Percentiles rank a stretch among this genome's conserved stretches.
These are phyloP conservation scores for Colletotrichum magnum DNA, from an alignment of 2,329 filamentous ascomycete genomes.

Conservation along the genomic window DNA sequence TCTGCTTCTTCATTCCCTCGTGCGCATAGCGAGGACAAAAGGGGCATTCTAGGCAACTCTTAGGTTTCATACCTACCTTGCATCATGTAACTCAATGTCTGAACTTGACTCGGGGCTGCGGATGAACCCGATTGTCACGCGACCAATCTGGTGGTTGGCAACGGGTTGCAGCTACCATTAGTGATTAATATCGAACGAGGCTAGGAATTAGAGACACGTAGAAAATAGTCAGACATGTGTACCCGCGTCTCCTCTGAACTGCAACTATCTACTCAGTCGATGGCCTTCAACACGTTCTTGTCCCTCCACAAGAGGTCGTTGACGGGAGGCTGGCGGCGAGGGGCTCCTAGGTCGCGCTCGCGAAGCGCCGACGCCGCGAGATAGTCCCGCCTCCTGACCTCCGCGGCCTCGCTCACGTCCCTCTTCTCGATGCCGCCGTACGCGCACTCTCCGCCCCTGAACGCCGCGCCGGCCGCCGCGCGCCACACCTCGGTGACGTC, in stretches of 20 bases:
- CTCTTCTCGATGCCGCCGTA: constrained; percentile 49
- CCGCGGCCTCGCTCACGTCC: background rate
- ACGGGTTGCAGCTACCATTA: too few relatives aligned
- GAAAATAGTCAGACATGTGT: background rate
- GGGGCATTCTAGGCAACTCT: too few relatives aligned
- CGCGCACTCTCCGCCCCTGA: constrained; percentile 57
- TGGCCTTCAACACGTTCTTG: constrained; percentile 17
- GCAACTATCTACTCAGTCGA: background rate
- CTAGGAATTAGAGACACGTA: too few relatives aligned
- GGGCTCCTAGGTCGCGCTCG: background rate
- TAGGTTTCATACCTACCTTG: too few relatives aligned
- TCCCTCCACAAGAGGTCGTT: background rate
- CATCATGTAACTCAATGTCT: too few relatives aligned
- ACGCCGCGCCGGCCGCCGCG: constrained; percentile 56
- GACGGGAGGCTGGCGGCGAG: background rate
- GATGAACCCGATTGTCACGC: too few relatives aligned
- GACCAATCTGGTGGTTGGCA: too few relatives aligned
- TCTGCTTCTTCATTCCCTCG: too few relatives aligned
- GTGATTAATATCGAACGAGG: too few relatives aligned
- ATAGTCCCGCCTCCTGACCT: constrained; percentile 9
- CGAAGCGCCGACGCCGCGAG: background rate
- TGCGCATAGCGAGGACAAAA: too few relatives aligned
- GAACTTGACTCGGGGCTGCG: too few relatives aligned
- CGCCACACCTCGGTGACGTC: constrained; percentile 64
- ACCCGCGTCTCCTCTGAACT: background rate